phyloP scores from a whole-genome alignment of 2,329 filamentous ascomycete species.

The Magnaporthiopsis rhizophila region DNA sequence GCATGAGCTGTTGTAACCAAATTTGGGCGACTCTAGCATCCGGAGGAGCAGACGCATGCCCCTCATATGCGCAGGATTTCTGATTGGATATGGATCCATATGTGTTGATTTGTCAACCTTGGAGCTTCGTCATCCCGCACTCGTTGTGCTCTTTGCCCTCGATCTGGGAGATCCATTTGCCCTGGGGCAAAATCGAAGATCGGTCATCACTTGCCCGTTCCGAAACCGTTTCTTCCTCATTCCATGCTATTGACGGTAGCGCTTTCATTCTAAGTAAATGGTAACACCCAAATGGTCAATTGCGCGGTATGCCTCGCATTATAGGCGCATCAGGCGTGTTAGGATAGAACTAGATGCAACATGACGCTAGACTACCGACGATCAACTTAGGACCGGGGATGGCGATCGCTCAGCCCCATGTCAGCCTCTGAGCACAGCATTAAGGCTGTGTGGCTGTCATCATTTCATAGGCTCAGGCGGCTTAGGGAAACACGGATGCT shows the following conservation, averaged over 20 bases:
- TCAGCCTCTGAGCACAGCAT: not conserved
- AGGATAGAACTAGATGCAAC: too few relatives aligned
- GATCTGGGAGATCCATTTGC: too few relatives aligned
- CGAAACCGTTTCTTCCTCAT: not conserved
- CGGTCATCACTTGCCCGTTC: too few relatives aligned
- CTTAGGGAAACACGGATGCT: not conserved
- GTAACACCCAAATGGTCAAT: too few relatives aligned
- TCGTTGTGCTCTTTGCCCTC: too few relatives aligned
- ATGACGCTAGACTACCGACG: not conserved
- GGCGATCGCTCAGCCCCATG: too few relatives aligned
- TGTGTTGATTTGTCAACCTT: not conserved
- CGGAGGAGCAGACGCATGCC: not conserved
- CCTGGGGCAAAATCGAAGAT: too few relatives aligned
- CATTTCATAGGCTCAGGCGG: not conserved
- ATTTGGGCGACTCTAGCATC: not conserved
- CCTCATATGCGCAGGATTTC: not conserved
- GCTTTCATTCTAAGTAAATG: not conserved
- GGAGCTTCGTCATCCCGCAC: too few relatives aligned
- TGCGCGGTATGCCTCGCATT: not conserved
- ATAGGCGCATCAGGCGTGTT: too few relatives aligned
- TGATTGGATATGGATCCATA: not conserved
- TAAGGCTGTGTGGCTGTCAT: not conserved
- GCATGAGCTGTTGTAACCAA: not conserved
- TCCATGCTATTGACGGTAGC: not conserved
- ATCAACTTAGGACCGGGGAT: not conserved